phyloP scores from a whole-genome alignment of 2,329 filamentous ascomycete species.

The Diplodia intermedia region DNA sequence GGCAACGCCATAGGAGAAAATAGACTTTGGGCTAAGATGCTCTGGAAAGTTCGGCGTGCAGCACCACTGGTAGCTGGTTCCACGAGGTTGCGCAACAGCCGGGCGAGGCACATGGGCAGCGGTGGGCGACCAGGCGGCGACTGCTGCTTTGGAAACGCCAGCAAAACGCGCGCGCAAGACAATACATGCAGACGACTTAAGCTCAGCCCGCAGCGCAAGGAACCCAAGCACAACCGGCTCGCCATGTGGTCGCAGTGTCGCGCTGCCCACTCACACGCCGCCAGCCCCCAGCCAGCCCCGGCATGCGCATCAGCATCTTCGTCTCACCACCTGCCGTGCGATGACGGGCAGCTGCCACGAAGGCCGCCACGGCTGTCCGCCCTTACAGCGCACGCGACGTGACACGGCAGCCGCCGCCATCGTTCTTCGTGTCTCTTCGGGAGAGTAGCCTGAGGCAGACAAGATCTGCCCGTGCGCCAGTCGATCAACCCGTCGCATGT shows the following conservation, averaged over 20 bases:
- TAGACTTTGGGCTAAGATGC: constrained; percentile 28
- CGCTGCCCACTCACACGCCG: constrained; percentile 5
- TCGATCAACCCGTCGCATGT: constrained; percentile 23
- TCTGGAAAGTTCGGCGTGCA: constrained; percentile 28
- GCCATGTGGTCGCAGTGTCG: constrained; percentile 24
- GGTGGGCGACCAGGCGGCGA: neutral
- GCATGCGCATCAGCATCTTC: constrained; percentile 8
- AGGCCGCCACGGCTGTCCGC: constrained; percentile 2
- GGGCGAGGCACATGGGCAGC: constrained; percentile 20
- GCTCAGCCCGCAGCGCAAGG: constrained; percentile 29
- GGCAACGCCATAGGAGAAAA: constrained; percentile 12
- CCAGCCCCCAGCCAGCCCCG: constrained; percentile 6
- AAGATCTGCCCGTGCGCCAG: constrained; percentile 24
- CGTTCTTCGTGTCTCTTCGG: constrained; percentile 28
- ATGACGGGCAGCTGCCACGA: constrained; percentile 25
- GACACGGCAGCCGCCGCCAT: constrained; percentile 19
- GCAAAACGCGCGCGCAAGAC: constrained; percentile 18
- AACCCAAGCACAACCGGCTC: constrained; percentile 29
- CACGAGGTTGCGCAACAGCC: constrained; percentile 21
- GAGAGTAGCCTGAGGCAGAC: constrained; percentile 23
- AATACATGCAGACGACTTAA: constrained; percentile 28
- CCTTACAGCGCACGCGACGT: constrained; percentile 29
- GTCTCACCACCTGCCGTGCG: constrained; percentile 23
- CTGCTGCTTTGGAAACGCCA: neutral
- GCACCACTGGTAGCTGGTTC: constrained; percentile 8